phyloP scores from a whole-genome alignment of 345 rosid species.

The Kernera saxatilis region DNA sequence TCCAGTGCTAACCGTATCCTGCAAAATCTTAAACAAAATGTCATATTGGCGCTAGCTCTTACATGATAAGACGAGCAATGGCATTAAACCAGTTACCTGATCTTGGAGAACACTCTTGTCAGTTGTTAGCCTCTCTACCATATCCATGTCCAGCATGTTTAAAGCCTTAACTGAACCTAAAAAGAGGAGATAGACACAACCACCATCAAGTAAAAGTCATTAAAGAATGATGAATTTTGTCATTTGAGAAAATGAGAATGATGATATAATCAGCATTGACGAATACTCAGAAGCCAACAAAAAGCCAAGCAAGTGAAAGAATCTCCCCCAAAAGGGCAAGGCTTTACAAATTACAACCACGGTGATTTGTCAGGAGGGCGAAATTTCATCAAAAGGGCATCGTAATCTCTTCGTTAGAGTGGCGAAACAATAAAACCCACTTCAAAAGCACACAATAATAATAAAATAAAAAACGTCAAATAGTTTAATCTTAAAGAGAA shows the following conservation, averaged over 20 bases:
- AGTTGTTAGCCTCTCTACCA: not conserved
- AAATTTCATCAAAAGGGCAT: not conserved
- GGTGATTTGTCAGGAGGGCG: not conserved
- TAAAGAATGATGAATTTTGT: not conserved
- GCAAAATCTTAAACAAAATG: constrained; percentile 9
- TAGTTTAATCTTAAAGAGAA: not conserved
- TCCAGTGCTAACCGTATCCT: constrained; percentile 30
- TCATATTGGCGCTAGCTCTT: not conserved
- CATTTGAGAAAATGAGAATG: too few species aligned
- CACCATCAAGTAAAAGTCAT: not conserved
- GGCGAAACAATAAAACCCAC: not conserved
- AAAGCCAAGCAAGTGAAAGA: too few species aligned
- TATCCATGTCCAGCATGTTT: not conserved
- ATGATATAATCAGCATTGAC: too few species aligned
- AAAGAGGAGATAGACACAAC: not conserved
- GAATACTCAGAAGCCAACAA: too few species aligned
- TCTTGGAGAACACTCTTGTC: constrained; percentile 11
- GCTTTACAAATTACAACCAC: constrained; percentile 6
- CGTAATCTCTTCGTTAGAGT: not conserved
- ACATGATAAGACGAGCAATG: not conserved
- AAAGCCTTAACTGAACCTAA: constrained; percentile 6
- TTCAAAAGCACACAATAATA: not conserved
- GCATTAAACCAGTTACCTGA: constrained; percentile 12
- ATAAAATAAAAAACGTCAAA: not conserved
- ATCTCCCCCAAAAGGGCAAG: not conserved